A percentile compares a stretch with the other conserved stretches of the same genome.
phyloP scores from a whole-genome alignment of 345 rosid genomes.

The Pistacia integerrima region DNA sequence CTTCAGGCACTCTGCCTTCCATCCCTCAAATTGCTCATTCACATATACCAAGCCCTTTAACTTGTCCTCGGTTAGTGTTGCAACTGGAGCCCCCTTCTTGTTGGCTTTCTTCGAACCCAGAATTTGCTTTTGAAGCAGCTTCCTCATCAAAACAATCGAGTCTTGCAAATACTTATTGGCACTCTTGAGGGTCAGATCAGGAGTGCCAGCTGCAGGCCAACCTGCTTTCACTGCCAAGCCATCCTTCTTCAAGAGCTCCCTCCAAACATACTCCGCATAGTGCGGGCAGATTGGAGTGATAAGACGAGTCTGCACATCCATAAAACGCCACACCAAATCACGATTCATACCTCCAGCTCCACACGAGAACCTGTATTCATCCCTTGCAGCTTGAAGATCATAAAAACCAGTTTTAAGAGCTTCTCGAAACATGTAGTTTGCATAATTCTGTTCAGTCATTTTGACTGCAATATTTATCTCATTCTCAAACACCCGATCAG shows the following conservation, averaged over 20 bases:
- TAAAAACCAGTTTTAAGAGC: conserved; percentile 89
- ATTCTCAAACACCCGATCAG: conserved; percentile 83
- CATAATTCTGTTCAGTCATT: conserved; percentile 67
- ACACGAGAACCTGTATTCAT: conserved; percentile 87
- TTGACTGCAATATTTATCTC: conserved; percentile 84
- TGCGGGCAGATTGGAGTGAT: conserved; percentile 94
- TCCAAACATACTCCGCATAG: conserved; percentile 89
- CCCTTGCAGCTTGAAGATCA: conserved; percentile 93
- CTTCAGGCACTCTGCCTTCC: conserved; percentile 83
- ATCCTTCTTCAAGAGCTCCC: conserved; percentile 74
- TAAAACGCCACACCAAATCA: conserved; percentile 63
- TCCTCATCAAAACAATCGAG: conserved; percentile 74
- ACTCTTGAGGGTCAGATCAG: conserved; percentile 75
- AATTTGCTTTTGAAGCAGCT: conserved; percentile 73
- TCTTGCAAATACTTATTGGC: conserved; percentile 94
- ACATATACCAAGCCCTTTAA: conserved; percentile 69
- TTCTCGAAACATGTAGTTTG: conserved; percentile 81
- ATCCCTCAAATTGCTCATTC: conserved; percentile 77
- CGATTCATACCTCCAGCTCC: conserved; percentile 76
- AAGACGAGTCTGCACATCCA: conserved; percentile 93
- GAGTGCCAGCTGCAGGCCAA: conserved; percentile 77
- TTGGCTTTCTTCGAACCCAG: conserved; percentile 68
- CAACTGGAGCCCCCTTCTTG: conserved; percentile 64
- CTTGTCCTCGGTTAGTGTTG: conserved; percentile 48
- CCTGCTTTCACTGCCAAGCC: conserved; percentile 82